These are phyloP conservation scores for Aeschynomene evenia DNA, from an alignment of 306 rosid genomes.

Conservation along the genomic window DNA sequence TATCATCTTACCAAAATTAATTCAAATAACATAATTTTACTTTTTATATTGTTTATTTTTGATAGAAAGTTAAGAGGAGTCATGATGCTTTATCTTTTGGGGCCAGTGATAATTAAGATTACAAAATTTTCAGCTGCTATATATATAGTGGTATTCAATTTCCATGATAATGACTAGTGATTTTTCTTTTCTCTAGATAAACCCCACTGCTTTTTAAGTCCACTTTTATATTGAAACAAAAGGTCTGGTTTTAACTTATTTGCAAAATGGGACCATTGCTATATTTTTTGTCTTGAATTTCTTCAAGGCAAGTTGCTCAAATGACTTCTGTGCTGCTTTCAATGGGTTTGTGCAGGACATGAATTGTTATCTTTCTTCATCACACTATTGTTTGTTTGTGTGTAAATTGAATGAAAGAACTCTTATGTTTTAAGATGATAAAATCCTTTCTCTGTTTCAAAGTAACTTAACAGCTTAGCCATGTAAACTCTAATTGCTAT, in stretches of 20 bases:
- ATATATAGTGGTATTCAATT: neutral
- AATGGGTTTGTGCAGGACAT: neutral
- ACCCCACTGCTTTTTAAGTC: too few species aligned
- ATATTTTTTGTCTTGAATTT: neutral
- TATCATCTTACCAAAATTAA: too few species aligned
- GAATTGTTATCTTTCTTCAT: neutral
- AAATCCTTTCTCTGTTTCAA: neutral
- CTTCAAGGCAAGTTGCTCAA: neutral
- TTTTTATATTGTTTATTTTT: neutral
- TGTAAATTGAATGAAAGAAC: neutral
- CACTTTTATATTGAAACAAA: too few species aligned
- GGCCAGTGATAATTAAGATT: neutral
- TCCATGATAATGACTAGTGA: conserved; percentile 10
- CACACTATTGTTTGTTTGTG: neutral
- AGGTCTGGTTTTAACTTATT: neutral
- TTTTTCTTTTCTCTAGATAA: neutral
- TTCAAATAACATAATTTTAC: too few species aligned
- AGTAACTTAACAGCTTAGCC: neutral
- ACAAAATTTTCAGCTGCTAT: neutral
- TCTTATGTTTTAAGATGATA: neutral
- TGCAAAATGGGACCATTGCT: neutral
- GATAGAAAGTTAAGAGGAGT: neutral
- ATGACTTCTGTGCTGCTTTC: neutral
- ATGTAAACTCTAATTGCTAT: neutral
- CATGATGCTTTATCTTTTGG: neutral